These are phyloP conservation scores for Heliosperma pusillum DNA, from an alignment of 148 eudicot genomes.

Conservation along the genomic window DNA sequence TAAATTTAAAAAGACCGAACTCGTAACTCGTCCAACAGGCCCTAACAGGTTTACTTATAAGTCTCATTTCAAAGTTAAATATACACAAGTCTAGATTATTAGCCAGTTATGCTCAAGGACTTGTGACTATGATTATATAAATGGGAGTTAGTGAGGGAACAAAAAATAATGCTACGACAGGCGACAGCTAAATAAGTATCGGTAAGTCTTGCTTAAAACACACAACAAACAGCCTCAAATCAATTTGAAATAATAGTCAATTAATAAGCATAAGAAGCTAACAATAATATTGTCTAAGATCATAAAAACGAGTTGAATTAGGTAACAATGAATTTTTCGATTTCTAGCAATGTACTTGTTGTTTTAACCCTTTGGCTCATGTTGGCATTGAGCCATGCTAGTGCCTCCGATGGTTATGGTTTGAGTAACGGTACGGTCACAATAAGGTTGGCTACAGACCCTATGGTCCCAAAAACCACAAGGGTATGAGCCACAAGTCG, in stretches of 20 bases:
- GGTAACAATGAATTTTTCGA: constrained; percentile 3
- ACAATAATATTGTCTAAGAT: not conserved
- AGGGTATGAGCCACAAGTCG: not conserved
- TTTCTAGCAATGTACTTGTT: not conserved
- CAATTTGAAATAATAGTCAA: not conserved
- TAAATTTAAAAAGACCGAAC: no score
- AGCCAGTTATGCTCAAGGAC: no score
- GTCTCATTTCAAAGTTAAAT: no score
- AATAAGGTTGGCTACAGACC: not conserved
- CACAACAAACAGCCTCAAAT: not conserved
- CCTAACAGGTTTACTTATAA: no score
- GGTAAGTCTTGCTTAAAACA: not conserved
- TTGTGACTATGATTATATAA: no score
- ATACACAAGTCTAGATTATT: no score
- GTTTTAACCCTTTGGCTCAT: constrained; percentile 10
- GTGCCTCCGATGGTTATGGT: not conserved
- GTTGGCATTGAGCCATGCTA: constrained; percentile 7
- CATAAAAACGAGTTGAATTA: not conserved
- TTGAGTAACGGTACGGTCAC: not conserved
- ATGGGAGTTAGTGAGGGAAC: no score
- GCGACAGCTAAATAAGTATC: no score
- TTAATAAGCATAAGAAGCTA: not conserved
- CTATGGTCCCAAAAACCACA: not conserved
- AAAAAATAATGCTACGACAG: no score
- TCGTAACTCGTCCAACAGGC: no score